Evolutionary conservation across 2,329 filamentous ascomycete species (phyloP), one percentile per base, ranked within the genome.

Genomic region (Sclerotinia trifoliorum): DNA sequence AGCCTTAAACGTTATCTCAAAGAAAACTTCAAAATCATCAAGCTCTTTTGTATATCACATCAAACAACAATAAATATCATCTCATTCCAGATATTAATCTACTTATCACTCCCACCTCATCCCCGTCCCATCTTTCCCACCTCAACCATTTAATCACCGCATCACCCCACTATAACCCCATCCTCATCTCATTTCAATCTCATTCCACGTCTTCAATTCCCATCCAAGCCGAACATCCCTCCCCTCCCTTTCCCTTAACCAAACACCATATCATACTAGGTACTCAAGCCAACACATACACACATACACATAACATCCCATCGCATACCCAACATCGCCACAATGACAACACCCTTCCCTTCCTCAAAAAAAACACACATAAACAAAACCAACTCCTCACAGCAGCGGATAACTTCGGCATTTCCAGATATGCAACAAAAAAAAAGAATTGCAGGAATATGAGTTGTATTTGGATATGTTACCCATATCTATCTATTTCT

Each of bases 341-440:
- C 54, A 56, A 56, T n/a, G 17, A 19, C 39, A 42, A 17, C 15
- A 42, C 15, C 13, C n/a, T 1, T 19, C 29, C 29, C n/a, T 7
- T 35, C 42, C 39, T 13, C 15, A 42, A 42, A 4, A 49, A 21
- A 48, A 35, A 35, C n/a, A n/a, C 5, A 35, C 24, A 24, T 17
- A n/a, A 10, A 10, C 3, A 21, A 49, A 46, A 48, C 17, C 13
- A 42, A 19, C 10, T 35, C n/a, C 29, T 35, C 26, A 11, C 32
- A 61, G 44, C 26, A 49, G 29, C 58, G 58, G 58, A 62, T 51
- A 62, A 62, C 58, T 62, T 62, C 44, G 58, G 44, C 58, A 62
- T 62, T 62, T 49, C 21, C 21, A 49, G 58, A 62, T 0, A 13
- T 62, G 58, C 58, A 62, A 62, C 58, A 62, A 62, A 49, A 48